Evolutionary conservation across 495 filamentous ascomycete species (phyloP), one percentile per base, ranked within the genome.

Genomic region (Arthonia radiata): DNA sequence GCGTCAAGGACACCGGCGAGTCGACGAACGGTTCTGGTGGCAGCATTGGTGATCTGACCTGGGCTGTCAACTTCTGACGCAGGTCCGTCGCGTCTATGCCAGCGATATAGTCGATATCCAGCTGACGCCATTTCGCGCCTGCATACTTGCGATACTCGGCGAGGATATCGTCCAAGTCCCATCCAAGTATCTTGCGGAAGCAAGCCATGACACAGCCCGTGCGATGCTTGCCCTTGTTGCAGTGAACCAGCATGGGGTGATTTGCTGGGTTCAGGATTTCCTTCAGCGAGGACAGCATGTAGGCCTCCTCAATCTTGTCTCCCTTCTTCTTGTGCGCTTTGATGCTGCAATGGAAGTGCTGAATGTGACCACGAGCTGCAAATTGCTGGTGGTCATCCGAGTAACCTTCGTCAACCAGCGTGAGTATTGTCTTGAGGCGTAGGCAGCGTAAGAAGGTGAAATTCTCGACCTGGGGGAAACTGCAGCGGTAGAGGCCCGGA

Each of bases 171-270:
- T 50, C 36, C 3, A 63, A 31, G 5, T 57, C 44, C 67, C 70
- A 72, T 2, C 65, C 64, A 18, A 56, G 48, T 7, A 65, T 35
- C 37, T 69, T 71, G 18, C 79, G 65, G 18, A 86, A 54, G 30
- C 67, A 64, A 12, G 56, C 79, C 23, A 78, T 57, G 6, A 79
- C 64, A 38, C 78, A 86, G 19, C 79, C 79, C 16, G 79, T 89
- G 13, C 79, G 73, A 37, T 90, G 79, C 62, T 72, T 80, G 32
- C 79, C 79, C 37, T 86, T 78, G 37, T 90, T 90, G 50, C 79
- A 90, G 38, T 90, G 79, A 17, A 90, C 64, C 19, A 86, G 52
- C 1, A 90, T 38, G 0, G 79, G 79, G 31, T 81, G 64, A 30
- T 79, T 77, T 8, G 51, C 40, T 4, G 54, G 49, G 38, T 80